Base-by-base conservation (phyloP, 441 rosid species). In the Raphanus hybrid region DNA sequence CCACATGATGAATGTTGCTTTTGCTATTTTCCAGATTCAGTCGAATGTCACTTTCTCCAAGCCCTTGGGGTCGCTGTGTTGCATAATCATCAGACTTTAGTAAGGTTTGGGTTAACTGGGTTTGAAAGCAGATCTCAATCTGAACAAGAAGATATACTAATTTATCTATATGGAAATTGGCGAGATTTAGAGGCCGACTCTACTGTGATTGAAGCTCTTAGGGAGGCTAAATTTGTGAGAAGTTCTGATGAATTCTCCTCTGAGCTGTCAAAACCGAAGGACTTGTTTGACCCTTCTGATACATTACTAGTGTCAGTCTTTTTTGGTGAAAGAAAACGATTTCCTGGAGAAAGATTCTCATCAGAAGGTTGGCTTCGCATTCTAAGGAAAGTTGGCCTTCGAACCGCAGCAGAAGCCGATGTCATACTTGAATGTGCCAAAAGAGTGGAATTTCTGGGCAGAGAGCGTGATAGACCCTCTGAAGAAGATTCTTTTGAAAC, bases 341-440 rank as follows among this genome's bases (percentile, higher is more conserved):
- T 96, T 86, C 99, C 99, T 27, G 99, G 99, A 78, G 99, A 96
- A 87, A 91, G 98, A 87, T 96, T 96, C 83, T 78, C 82, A 74
- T 79, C 88, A 23, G 93, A 92, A 60, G 87, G 92, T 59, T 93
- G 99, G 99, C 97, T 93, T 82, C 91, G 73, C 77, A 93, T 96
- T 80, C 83, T 96, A 74, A 84, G 93, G 86, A 92, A 92, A 87
- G 80, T 83, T 45, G 99, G 98, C 69, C 96, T 96, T 84, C 92
- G 75, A 80, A 90, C 86, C 66, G 83, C 97, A 73, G 66, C 83
- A 2, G 98, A 93, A 83, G 88, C 97, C 37, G 97, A 93, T 79
- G 87, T 93, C 34, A 90, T 93, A 73, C 91, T 96, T 78, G 97
- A 96, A 83, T 96, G 98, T 82, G 99, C 99, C 48, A 89, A 82